phyloP scores from a whole-genome alignment of 2,329 filamentous ascomycete genomes.

The Aureobasidium sp. region DNA sequence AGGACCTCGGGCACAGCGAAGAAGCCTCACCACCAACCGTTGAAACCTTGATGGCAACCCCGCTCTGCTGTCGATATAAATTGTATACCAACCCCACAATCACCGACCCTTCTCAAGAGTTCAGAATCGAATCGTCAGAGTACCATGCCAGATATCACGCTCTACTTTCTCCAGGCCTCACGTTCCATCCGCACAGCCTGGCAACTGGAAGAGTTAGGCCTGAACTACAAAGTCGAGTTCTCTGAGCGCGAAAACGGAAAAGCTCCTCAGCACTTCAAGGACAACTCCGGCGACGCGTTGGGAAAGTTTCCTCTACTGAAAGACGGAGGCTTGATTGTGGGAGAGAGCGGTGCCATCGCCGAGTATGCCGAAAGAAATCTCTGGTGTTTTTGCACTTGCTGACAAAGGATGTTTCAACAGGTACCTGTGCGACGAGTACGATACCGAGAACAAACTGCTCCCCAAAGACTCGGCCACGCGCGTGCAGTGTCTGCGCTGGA shows the following conservation, averaged over 20 bases:
- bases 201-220: constrained; percentile 37
- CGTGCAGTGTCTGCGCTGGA: constrained; percentile 33
- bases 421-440: constrained; percentile 40
- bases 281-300: constrained; percentile 31
- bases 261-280: constrained; percentile 36
- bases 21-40: neutral
- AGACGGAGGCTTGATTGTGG: constrained; percentile 33
- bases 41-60: constrained; percentile 11
- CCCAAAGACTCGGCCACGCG: constrained; percentile 28
- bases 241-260: constrained; percentile 30
- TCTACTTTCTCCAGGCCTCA: constrained; percentile 41
- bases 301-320: constrained; percentile 38
- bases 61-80: neutral
- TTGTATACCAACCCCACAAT: neutral
- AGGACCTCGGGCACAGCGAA: neutral
- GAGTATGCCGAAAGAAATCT: constrained; percentile 26
- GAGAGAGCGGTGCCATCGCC: constrained; percentile 39
- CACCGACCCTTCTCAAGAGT: neutral
- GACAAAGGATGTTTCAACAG: constrained; percentile 18
- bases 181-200: constrained; percentile 37
- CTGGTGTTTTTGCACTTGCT: neutral
- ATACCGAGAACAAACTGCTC: constrained; percentile 30
- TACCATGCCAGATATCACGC: constrained; percentile 27
- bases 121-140: neutral
- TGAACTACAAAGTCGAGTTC: constrained; percentile 35